Percentiles rank a stretch among this genome's conserved stretches.
Evolutionary conservation across 2,329 filamentous ascomycete species (phyloP).

Genomic region (Xenoacremonium recifei): DNA sequence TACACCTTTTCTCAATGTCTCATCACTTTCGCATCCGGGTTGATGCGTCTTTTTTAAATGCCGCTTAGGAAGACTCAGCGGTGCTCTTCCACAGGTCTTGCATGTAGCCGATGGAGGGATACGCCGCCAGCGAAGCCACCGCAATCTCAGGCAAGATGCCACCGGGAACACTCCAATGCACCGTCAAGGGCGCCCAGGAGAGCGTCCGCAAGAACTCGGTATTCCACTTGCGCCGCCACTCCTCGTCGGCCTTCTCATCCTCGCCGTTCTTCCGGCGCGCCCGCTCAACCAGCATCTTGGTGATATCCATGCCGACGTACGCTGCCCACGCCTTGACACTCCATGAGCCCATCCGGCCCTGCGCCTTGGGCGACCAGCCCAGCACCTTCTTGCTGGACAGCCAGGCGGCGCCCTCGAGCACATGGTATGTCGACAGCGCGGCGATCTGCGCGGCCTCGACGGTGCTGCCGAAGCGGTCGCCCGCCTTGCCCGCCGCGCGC

Average conservation of each 20-base stretch:
- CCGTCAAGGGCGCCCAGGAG: slow-evolving; percentile 77
- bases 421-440: slow-evolving; percentile 69
- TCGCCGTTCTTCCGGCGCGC: slow-evolving; percentile 32
- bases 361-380: slow-evolving; percentile 52
- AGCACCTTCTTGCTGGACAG: slow-evolving; percentile 72
- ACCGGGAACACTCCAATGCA: slow-evolving; percentile 76
- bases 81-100: slow-evolving; percentile 43
- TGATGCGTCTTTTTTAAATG: not conserved
- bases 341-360: slow-evolving; percentile 64
- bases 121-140: slow-evolving; percentile 41
- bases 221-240: slow-evolving; percentile 56
- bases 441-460: slow-evolving; percentile 69
- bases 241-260: slow-evolving; percentile 30
- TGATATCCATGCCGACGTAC: slow-evolving; percentile 75
- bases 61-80: slow-evolving; percentile 17
- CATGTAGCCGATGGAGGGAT: slow-evolving; percentile 46
- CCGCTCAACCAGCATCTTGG: slow-evolving; percentile 56
- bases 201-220: slow-evolving; percentile 66
- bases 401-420: slow-evolving; percentile 80
- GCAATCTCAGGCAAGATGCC: slow-evolving; percentile 48
- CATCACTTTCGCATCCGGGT: not conserved
- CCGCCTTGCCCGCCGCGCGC: slow-evolving; percentile 35
- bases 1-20: too few species aligned
- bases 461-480: slow-evolving; percentile 34
- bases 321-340: slow-evolving; percentile 78